These are phyloP conservation scores for Pezizomycotina sp. DNA, from an alignment of 2,329 filamentous ascomycete genomes.

Conservation along the genomic window DNA sequence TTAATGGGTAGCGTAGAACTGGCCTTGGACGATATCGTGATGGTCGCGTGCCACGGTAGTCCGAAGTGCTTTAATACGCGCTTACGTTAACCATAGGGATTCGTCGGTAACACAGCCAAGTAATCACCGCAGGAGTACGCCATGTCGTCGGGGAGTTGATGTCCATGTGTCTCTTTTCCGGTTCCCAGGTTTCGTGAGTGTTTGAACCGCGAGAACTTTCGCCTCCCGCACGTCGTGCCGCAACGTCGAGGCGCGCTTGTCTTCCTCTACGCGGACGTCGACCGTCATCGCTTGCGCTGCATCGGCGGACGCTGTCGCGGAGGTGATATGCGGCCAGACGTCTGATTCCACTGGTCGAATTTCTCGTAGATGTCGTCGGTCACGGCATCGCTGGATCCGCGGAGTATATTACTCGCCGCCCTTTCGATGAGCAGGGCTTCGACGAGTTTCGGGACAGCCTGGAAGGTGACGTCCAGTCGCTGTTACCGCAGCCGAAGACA, in stretches of 20 bases:
- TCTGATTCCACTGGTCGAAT: constrained; percentile 51
- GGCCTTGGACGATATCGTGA: constrained; percentile 42
- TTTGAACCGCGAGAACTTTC: constrained; percentile 38
- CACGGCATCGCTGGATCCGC: constrained; percentile 44
- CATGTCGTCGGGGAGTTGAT: constrained; percentile 50
- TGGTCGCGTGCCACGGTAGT: constrained; percentile 50
- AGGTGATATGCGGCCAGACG: too few species aligned
- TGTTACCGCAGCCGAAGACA: constrained; percentile 50
- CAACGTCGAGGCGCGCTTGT: constrained; percentile 38
- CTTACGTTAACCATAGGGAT: constrained; percentile 44
- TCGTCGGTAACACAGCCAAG: constrained; percentile 55
- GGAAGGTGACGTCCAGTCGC: constrained; percentile 48
- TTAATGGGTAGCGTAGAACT: constrained; percentile 40
- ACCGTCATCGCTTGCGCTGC: too few species aligned
- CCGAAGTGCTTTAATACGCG: constrained; percentile 49
- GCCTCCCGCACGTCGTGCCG: constrained; percentile 49
- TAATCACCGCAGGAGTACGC: constrained; percentile 61
- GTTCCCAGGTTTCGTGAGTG: constrained; percentile 36
- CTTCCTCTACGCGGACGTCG: constrained; percentile 23
- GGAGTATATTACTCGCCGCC: constrained; percentile 36
- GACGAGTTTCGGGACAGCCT: constrained; percentile 47
- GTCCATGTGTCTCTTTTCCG: constrained; percentile 48
- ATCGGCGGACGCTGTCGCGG: too few species aligned
- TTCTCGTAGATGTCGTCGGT: constrained; percentile 48
- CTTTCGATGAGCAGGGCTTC: constrained; percentile 38